These are phyloP conservation scores for Wickerhamiella bombiphila DNA, from an alignment of 805 yeast species.

Conservation along the genomic window DNA sequence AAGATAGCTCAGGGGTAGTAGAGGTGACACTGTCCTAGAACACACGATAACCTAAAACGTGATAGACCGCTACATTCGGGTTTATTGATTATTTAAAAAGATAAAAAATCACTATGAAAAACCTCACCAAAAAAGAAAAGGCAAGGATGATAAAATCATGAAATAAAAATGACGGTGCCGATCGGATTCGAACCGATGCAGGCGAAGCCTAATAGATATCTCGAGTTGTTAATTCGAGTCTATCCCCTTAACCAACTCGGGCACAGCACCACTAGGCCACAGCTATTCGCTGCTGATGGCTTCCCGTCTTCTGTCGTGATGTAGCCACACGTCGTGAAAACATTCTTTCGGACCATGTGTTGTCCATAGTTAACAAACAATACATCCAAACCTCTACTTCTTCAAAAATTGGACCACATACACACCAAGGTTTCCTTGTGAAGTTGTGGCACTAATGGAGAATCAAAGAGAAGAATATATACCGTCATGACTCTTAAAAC, in stretches of 20 bases:
- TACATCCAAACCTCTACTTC: too few species aligned
- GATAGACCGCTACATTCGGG: background rate
- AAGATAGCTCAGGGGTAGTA: background rate
- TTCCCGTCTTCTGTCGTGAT: too few species aligned
- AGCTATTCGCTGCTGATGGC: too few species aligned
- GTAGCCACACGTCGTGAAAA: too few species aligned
- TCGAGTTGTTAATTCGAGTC: constrained; percentile 14
- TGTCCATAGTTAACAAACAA: too few species aligned
- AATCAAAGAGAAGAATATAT: too few species aligned
- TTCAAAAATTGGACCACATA: too few species aligned
- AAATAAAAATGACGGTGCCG: constrained; percentile 16
- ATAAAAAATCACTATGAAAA: background rate
- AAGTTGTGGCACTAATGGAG: too few species aligned
- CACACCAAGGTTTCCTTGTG: too few species aligned
- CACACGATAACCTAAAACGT: background rate
- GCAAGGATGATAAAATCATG: constrained; percentile 1
- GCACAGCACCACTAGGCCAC: constrained; percentile 16
- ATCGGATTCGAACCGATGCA: constrained; percentile 22
- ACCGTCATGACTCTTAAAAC: too few species aligned
- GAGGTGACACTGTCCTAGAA: background rate
- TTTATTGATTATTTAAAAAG: background rate
- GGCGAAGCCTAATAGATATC: constrained; percentile 19
- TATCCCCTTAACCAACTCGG: constrained; percentile 20
- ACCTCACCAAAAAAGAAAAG: background rate
- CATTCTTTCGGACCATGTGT: too few species aligned